Base-by-base conservation (phyloP, 2,329 filamentous ascomycete species). In the Aspergillus vadensis region DNA sequence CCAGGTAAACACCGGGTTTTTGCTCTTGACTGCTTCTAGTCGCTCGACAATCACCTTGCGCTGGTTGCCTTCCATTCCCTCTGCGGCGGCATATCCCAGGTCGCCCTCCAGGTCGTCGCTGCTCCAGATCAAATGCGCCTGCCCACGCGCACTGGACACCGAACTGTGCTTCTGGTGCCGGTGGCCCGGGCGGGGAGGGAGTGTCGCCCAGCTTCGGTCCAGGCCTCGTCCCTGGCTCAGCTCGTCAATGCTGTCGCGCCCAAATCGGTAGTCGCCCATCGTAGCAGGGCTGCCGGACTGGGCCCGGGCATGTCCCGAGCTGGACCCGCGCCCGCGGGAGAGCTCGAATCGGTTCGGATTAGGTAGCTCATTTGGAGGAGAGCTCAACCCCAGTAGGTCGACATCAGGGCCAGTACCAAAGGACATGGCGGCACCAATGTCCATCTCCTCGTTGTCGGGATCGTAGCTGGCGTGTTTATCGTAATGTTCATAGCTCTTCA, bases 1-100 rank as follows among this genome's bases (percentile, higher is more conserved):
- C 91, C 95, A 99, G 48, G 91, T 97, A 77, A 99, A 99, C 32
- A 99, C 92, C 2, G 95, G 95, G 73, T 96, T 96, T 74, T 90
- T 90, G 73, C 88, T 91, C 83, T 98, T 98, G 63, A 99, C 95
- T 62, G 94, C 91, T 81, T 99, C 95, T 60, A 99, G 80, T 64
- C 95, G 84, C 82, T 99, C 95, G 51, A 99, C 93, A 81, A 99
- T 98, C 51, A 99, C 95, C 77, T 95, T 96, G 69, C 93, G 86
- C 74, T 90, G 88, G 70, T 92, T 91, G 12, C 91, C 91, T 77
- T 98, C 95, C 86, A 96, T 92, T 25, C 92, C 95, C 74, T 94
- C 91, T 0, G 95, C 95, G 1, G 93, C 94, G 10, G 93, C 92
- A 77, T 96, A 99, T 9, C 95, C 95, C 27, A 99, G 80, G 76